These are phyloP conservation scores for Dalbergia oliveri DNA, from an alignment of 306 rosid species.

Conservation along the genomic window DNA sequence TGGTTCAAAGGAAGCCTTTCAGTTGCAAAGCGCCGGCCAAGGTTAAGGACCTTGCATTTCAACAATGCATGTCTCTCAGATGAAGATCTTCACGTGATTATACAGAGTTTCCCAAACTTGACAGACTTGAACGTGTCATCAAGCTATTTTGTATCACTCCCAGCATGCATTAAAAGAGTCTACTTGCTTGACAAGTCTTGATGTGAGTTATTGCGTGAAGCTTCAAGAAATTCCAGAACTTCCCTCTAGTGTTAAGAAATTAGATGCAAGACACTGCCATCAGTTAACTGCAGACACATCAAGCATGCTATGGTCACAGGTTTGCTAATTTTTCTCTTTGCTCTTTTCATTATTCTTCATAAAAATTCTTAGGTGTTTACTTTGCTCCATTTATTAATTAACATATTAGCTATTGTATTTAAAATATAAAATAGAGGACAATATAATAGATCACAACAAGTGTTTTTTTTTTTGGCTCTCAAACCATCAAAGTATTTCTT, in stretches of 20 bases:
- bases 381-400: too few relatives aligned
- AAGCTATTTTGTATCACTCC: background rate
- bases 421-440: too few relatives aligned
- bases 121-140: background rate
- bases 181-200: too few relatives aligned
- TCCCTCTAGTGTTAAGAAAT: background rate
- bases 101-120: background rate
- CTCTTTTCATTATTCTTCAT: too few relatives aligned
- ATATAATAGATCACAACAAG: too few relatives aligned
- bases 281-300: background rate
- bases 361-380: too few relatives aligned
- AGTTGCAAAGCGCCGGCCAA: background rate
- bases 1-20: background rate
- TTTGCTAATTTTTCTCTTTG: background rate
- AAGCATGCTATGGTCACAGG: background rate
- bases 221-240: background rate
- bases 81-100: background rate
- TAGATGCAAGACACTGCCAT: background rate
- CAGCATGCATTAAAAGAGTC: background rate
- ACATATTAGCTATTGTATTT: too few relatives aligned
- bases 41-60: background rate
- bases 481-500: background rate
- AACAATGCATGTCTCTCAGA: background rate
- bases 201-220: background rate
- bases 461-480: too few relatives aligned